Base-by-base conservation (phyloP, 768 basidiomycete species). In the Phanerodontia chrysosporium region DNA sequence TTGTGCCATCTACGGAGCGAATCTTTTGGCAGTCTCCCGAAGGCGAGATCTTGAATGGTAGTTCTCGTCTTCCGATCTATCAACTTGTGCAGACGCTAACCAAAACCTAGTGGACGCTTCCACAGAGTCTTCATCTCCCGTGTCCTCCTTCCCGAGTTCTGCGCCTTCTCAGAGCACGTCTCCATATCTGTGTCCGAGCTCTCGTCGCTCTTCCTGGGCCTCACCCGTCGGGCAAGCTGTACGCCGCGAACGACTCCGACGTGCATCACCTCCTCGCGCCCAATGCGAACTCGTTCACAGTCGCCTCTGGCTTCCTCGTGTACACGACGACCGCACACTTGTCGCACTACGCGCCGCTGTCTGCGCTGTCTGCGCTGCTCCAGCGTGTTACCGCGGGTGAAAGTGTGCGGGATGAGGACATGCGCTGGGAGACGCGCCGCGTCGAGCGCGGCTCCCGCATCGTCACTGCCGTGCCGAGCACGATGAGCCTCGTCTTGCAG, bases 381-480 rank as follows among this genome's bases (percentile, higher is more conserved):
- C 36, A 1, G 24, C 46, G 30, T 36, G 49, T 32, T 27, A 42
- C 5, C 24, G n/a, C 8, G 42, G 52, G 18, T 56, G 53, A 21
- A 25, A 36, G 28, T 25, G 24, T 21, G 6, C 6, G 6, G 22
- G 27, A 30, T 14, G 56, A 48, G 48, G 45, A 48, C 27, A 39
- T 36, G 51, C 52, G 8, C 32, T 89, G 86, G 85, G 86, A 90
- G 67, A 82, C 78, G 12, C 81, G 96, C 42, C 82, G 90, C 21
- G 83, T 98, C 1, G 97, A 99, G 72, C 77, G 97, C 29, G 97
- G 97, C 3, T 87, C 92, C 7, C 76, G 88, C 59, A 95, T 98
- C 32, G 94, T 98, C 3, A 85, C 88, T 0, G 90, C 88, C 13
- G 87, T 97, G 0, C 89, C 95, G 0, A 93, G 87, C 59, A 75